Evolutionary conservation across 305 asterid species (phyloP), one percentile per base, ranked within the genome.

Genomic region (Fraxinus dipetala): DNA sequence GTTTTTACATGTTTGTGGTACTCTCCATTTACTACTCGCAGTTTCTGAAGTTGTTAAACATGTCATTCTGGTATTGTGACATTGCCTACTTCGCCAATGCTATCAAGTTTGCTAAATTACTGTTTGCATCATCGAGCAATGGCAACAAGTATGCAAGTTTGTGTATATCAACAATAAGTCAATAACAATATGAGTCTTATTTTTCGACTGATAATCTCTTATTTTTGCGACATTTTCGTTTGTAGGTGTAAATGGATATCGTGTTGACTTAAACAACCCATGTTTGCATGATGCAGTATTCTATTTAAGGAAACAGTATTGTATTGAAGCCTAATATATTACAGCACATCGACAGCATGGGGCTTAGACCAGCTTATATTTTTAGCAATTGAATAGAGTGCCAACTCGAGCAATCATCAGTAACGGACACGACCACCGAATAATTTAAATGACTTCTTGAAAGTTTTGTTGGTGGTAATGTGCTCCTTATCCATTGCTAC

Each of bases 271-370:
- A 67, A 51, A 11, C 84, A 65, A 72, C 81, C 80, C 56, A 18
- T 2, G 35, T 65, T 77, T 79, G 72, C 30, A 65, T 65, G 78
- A 67, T 59, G 84, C 65, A 75, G 83, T 34, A 59, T 81, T 78
- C 79, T 75, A 81, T 76, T 80, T 84, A 81, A 79, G 85, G 83
- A 81, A 81, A 45, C 75, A 70, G 32, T 75, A 48, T 26, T 38
- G 18, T 43, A 80, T 24, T 13, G 26, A 36, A 34, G 72, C 32
- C 48, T 45, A 56, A 24, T 31, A 13, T 76, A 43, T 10, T 26
- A 22, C n/a, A 65, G 22, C 86, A 61, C 70, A 83, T 72, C 73
- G 84, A 83, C 86, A 83, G 86, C 85, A 43, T 83, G 85, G 6
- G 77, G 16, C 36, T 72, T 34, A 36, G 77, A 20, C 28, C 59